Evolutionary conservation across 805 yeast species (phyloP), one percentile per base, ranked within the genome.

Genomic region (Schwanniomyces sp.): DNA sequence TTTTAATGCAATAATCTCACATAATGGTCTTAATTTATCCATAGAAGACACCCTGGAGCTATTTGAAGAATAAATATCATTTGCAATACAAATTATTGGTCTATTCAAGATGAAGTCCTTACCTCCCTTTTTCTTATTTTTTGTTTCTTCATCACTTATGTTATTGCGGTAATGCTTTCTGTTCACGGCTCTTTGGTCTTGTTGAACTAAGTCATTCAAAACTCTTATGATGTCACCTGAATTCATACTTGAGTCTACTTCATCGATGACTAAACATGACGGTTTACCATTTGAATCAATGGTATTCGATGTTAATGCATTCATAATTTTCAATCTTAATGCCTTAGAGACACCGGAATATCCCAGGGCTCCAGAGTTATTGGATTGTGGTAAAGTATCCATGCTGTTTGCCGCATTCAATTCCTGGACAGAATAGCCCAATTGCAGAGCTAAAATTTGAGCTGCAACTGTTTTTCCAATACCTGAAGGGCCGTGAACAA

Each of bases 401-500:
- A 71, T 63, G 53, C 74, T 68, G 48, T 71, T 72, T 6, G 76
- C 70, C 2, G 98, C 96, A 67, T 92, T 92, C 50, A 92, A 78
- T 57, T 92, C 99, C 54, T 86, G 77, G 0, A 87, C 79, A 40
- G 83, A 81, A 62, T 87, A 92, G 0, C 96, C 96, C 34, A 88
- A 79, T 53, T 88, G 96, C 40, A 75, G 76, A 3, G 96, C 94
- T 32, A 91, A 77, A 1, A 90, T 80, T 59, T 91, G 97, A 0
- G 92, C 89, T 1, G 91, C 84, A 0, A 94, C 81, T 0, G 98
- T 91, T 61, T 92, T 92, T 8, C 99, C 99, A 14, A 86, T 76
- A 1, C 99, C 99, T 0, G 96, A 91, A 0, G 96, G 94, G 0
- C 99, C 99, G 61, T 86, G 90, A 9, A 94, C 78, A 36, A 94